Evolutionary conservation across 2,329 filamentous ascomycete species (phyloP).

Genomic region (Ophiostoma perfectum): DNA sequence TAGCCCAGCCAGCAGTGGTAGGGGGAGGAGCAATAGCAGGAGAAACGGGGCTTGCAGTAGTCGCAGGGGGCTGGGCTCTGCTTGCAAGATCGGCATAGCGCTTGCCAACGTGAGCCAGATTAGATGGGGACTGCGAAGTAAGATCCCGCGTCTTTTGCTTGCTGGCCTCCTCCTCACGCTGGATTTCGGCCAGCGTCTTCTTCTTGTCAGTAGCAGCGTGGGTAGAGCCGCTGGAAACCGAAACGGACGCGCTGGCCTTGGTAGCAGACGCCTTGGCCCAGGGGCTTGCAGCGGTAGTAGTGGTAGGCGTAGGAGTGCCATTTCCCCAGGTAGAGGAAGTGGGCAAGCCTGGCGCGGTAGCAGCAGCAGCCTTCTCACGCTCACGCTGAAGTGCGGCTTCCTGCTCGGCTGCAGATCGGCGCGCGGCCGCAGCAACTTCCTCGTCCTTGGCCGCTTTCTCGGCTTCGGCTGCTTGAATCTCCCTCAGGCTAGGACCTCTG

Average conservation of each 20-base stretch:
- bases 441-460: slow-evolving; percentile 87
- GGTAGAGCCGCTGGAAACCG: slow-evolving; percentile 30
- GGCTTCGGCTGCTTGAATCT: slow-evolving; percentile 94
- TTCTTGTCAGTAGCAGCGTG: slow-evolving; percentile 47
- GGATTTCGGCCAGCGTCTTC: slow-evolving; percentile 93
- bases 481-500: slow-evolving; percentile 86
- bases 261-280: slow-evolving; percentile 60
- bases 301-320: slow-evolving; percentile 60
- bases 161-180: slow-evolving; percentile 86
- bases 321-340: slow-evolving; percentile 87
- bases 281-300: slow-evolving; percentile 49
- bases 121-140: slow-evolving; percentile 38
- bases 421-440: slow-evolving; percentile 69
- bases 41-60: slow-evolving; percentile 32
- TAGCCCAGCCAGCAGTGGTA: slow-evolving; percentile 69
- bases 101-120: slow-evolving; percentile 51
- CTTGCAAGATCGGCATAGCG: slow-evolving; percentile 91
- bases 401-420: slow-evolving; percentile 73
- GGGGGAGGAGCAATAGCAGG: slow-evolving; percentile 35
- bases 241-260: slow-evolving; percentile 36
- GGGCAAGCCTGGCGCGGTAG: slow-evolving; percentile 72
- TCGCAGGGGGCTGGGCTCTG: slow-evolving; percentile 50
- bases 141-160: slow-evolving; percentile 66
- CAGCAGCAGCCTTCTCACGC: slow-evolving; percentile 52
- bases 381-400: slow-evolving; percentile 59